Evolutionary conservation across 495 filamentous ascomycete species (phyloP), one percentile per base, ranked within the genome.

Genomic region (Neurospora intermedia): DNA sequence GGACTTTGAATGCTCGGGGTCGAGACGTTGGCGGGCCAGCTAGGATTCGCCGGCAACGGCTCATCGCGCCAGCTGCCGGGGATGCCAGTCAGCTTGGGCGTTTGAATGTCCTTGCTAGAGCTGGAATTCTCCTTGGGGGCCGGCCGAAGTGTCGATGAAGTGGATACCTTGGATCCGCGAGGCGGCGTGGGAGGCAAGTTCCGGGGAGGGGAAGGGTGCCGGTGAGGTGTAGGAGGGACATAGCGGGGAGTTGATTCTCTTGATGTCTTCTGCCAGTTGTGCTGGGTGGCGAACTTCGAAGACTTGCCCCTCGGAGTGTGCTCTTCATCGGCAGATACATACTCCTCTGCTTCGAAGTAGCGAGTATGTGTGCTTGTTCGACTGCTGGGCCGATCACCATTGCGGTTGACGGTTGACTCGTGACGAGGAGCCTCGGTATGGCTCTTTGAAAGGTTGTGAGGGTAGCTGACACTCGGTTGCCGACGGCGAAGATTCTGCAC

Each of bases 321-420:
- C 27, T 27, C 27, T 27, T 27, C 27, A 27, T 27, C 27, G 27
- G 27, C 27, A 27, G 27, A 27, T 27, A 27, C 27, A 27, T 27
- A 27, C 0, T 62, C 54, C 13, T 35, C 27, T 0, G 54, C 54
- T 0, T 62, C 54, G 15, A 62, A 62, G 13, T 62, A 62, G 0
- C 27, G 54, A 2, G 54, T 62, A 0, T 15, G 0, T 0, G 15
- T 35, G 54, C 54, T 62, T 0, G 6, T 0, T 0, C 15, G 2
- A 2, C 46, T 54, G 2, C 1, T 2, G 0, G 46, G 46, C 0
- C 46, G 46, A 4, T 9, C 6, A 35, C 0, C 6, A 0, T 0
- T 4, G 23, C 15, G 23, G 6, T 62, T 0, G 11, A 27, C 27
- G 27, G 27, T 27, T 27, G 27, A 27, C 27, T 27, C 27, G 27